Evolutionary conservation across 169 alveolate genomes (phyloP).

Genomic region (Cryptosporidium viatorum): DNA sequence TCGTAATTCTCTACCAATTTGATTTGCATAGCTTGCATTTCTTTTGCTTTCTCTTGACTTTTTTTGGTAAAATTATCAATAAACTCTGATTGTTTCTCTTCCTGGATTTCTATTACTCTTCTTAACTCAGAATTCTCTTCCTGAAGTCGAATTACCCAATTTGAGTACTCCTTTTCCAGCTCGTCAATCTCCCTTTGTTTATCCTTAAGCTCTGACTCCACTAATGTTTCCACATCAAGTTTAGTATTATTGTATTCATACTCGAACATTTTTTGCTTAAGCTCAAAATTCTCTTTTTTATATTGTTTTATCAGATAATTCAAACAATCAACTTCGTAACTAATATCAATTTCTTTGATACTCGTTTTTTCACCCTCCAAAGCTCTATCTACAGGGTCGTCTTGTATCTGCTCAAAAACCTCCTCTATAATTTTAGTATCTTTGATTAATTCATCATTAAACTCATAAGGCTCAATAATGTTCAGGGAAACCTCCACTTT

Average conservation of each 20-base stretch:
- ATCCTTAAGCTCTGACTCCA: conserved; percentile 51
- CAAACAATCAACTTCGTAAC: conserved; percentile 20
- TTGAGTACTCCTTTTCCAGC: conserved; percentile 48
- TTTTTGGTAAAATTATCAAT: conserved; percentile 14
- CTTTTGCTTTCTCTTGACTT: not conserved
- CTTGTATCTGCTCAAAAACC: not conserved
- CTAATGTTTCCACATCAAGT: not conserved
- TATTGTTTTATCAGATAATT: conserved; percentile 25
- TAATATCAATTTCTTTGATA: not conserved
- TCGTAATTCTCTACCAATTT: conserved; percentile 34
- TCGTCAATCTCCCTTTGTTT: conserved; percentile 37
- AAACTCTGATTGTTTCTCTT: conserved; percentile 8
- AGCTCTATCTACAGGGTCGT: not conserved
- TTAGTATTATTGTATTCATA: conserved; percentile 17
- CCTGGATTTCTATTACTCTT: conserved; percentile 16
- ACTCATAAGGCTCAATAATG: not conserved
- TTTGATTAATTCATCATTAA: not conserved
- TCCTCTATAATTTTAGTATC: not conserved
- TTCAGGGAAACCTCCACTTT: conserved; percentile 5
- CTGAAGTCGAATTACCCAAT: conserved; percentile 55
- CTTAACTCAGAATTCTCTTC: conserved; percentile 56
- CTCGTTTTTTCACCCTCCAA: not conserved
- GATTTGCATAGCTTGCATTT: not conserved
- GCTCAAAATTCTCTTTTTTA: conserved; percentile 51
- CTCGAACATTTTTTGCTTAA: conserved; percentile 60